A percentile compares a stretch with the other conserved stretches of the same genome.
Conservation (phyloP, 2,329 filamentous ascomycete species). For the Ceratocystis colombiana region DNA sequence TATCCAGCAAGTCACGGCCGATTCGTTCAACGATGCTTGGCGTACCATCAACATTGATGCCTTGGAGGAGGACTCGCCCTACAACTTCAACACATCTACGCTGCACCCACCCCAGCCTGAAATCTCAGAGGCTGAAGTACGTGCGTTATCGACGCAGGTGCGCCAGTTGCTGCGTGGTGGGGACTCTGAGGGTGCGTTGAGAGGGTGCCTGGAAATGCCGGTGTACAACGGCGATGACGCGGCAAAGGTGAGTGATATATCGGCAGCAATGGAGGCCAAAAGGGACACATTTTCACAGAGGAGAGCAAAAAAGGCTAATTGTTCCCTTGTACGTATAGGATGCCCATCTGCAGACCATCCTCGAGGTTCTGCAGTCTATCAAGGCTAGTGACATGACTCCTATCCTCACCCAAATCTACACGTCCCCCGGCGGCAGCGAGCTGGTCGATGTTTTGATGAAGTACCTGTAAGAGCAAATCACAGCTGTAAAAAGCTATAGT, state of each 20-base stretch:
- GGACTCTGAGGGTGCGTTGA: slow-evolving; percentile 76
- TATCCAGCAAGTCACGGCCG: slow-evolving; percentile 53
- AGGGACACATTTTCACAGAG: not conserved
- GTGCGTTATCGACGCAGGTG: slow-evolving; percentile 67
- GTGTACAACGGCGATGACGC: slow-evolving; percentile 56
- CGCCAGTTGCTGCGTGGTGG: slow-evolving; percentile 79
- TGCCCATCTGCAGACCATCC: slow-evolving; percentile 73
- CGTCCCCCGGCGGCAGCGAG: slow-evolving; percentile 68
- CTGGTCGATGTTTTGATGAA: slow-evolving; percentile 92
- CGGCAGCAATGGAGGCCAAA: not conserved
- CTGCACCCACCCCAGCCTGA: slow-evolving; percentile 68
- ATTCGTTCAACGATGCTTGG: slow-evolving; percentile 54
- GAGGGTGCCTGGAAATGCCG: slow-evolving; percentile 72
- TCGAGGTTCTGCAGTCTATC: slow-evolving; percentile 91
- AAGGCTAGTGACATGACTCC: slow-evolving; percentile 92
- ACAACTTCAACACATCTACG: slow-evolving; percentile 83
- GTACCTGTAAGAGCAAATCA: slow-evolving; percentile 60
- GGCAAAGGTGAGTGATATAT: slow-evolving; percentile 44
- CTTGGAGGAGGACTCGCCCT: slow-evolving; percentile 76
- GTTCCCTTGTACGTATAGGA: slow-evolving; percentile 45
- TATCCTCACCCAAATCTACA: slow-evolving; percentile 71
- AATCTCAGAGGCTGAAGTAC: slow-evolving; percentile 66
- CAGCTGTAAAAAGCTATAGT: not conserved
- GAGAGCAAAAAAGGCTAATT: slow-evolving; percentile 19
- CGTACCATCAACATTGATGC: slow-evolving; percentile 93